Evolutionary conservation across 2,329 filamentous ascomycete species (phyloP).

Genomic region (Scytalidium lignicola): DNA sequence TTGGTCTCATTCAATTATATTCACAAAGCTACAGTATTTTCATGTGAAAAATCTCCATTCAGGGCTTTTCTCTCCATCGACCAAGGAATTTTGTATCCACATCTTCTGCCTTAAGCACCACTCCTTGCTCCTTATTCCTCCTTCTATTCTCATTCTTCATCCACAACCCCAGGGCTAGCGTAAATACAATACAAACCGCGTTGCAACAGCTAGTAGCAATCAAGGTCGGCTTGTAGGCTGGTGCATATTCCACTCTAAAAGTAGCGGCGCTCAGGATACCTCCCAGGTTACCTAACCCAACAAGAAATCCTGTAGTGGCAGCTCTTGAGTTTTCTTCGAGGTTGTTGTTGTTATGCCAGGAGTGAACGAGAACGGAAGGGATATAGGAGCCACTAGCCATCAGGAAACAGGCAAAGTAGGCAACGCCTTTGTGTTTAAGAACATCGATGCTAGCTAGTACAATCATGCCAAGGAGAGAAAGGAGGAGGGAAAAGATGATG

Average conservation of each 20-base stretch:
- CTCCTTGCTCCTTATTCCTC: constrained; percentile 33
- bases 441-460: constrained; percentile 39
- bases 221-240: constrained; percentile 42
- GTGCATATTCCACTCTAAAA: constrained; percentile 42
- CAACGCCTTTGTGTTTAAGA: constrained; percentile 34
- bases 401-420: constrained; percentile 47
- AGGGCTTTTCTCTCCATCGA: constrained; percentile 32
- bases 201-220: constrained; percentile 38
- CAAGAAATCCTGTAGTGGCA: constrained; percentile 41
- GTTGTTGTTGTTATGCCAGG: constrained; percentile 50
- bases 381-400: constrained; percentile 41
- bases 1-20: too few relatives aligned
- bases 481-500: constrained; percentile 33
- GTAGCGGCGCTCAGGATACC: constrained; percentile 41
- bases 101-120: constrained; percentile 30
- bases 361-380: constrained; percentile 40
- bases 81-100: constrained; percentile 34
- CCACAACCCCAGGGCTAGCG: constrained; percentile 35
- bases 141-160: constrained; percentile 40
- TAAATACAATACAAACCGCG: constrained; percentile 34
- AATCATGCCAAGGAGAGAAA: constrained; percentile 39
- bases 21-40: background rate
- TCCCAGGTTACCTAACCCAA: constrained; percentile 43
- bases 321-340: constrained; percentile 43
- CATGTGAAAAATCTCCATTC: constrained; percentile 32